phyloP scores from a whole-genome alignment of 2,329 filamentous ascomycete species.

The Penicillium frequentans region DNA sequence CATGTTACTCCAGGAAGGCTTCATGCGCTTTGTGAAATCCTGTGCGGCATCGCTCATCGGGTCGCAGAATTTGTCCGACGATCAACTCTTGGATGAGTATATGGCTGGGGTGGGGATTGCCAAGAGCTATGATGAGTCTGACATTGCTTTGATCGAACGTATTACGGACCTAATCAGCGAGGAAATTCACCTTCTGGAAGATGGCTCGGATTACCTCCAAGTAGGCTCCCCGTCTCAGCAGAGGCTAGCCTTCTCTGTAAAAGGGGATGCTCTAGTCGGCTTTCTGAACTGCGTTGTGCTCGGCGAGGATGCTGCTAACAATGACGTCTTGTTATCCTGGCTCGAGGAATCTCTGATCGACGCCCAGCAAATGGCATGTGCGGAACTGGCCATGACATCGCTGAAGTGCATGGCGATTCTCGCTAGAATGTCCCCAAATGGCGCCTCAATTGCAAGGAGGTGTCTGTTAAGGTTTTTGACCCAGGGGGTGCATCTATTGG shows the following conservation, averaged over 20 bases:
- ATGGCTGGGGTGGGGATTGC: conserved; percentile 57
- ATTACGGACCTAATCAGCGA: conserved; percentile 74
- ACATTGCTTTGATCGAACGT: conserved; percentile 49
- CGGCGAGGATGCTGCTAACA: conserved; percentile 77
- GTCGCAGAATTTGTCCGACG: conserved; percentile 57
- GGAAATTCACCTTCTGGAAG: conserved; percentile 83
- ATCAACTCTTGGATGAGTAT: conserved; percentile 72
- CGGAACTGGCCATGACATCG: conserved; percentile 72
- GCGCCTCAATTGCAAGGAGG: conserved; percentile 73
- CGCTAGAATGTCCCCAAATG: conserved; percentile 70
- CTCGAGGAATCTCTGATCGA: conserved; percentile 80
- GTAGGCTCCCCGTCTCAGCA: conserved; percentile 86
- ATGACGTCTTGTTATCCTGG: conserved; percentile 78
- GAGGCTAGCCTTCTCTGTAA: conserved; percentile 79
- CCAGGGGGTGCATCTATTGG: conserved; percentile 67
- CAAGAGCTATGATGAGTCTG: conserved; percentile 42
- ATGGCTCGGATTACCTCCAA: conserved; percentile 84
- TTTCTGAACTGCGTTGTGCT: conserved; percentile 83
- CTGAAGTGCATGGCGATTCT: conserved; percentile 80
- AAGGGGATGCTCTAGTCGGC: conserved; percentile 75
- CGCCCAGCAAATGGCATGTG: conserved; percentile 76
- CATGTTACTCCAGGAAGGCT: conserved; percentile 85
- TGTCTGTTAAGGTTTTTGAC: conserved; percentile 85
- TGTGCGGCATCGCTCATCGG: conserved; percentile 72
- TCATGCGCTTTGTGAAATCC: conserved; percentile 80